Base-by-base conservation (phyloP, 2,329 filamentous ascomycete species). In the Nemania diffusa region DNA sequence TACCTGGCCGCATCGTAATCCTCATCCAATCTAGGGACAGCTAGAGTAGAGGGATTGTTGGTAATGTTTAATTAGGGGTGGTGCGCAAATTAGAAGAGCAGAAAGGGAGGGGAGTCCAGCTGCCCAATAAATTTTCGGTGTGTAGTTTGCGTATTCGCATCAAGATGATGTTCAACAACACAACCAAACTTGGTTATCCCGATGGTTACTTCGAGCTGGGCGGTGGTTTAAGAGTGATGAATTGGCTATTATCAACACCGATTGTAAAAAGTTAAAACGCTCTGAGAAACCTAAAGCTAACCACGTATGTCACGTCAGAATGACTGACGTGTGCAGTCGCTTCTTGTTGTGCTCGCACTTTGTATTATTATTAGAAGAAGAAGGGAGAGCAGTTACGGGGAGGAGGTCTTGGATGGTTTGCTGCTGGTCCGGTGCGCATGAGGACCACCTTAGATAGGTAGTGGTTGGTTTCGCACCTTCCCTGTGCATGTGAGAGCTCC, bases 1-100 rank as follows among this genome's bases (percentile, higher is more conserved):
- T 40, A 72, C 70, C 68, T 67, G 50, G 58, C 59, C 59, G 59
- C 70, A 69, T 71, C 60, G 59, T 72, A 69, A 34, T 51, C 51
- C 57, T 24, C 32, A 17, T 26, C 46, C 27, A 59, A 55, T 48
- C 42, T 32, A 9, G 17, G 37, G 13, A 44, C 5, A 44, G 5
- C 17, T 17, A 9, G 46, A 37, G 9, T 29, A n/a, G n/a, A 20
- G 22, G 24, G 48, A 48, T 48, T 26, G 51, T 2, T 40, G 9
- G 40, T 37, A 26, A 40, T 51, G 51, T 58, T 34, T 55, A 20
- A 48, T 34, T 27, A n/a, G 22, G 3, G 27, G 17, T 50, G 29
- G 40, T 17, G 50, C 40, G 27, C 53, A 48, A 50, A 51, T 27
- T 24, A n/a, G 15, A 37, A 17, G 48, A 27, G 6, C 34, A 20